Percentiles rank a stretch among this genome's conserved stretches.
phyloP scores from a whole-genome alignment of 331 rosid species.

The Pyracantha coccinea region DNA sequence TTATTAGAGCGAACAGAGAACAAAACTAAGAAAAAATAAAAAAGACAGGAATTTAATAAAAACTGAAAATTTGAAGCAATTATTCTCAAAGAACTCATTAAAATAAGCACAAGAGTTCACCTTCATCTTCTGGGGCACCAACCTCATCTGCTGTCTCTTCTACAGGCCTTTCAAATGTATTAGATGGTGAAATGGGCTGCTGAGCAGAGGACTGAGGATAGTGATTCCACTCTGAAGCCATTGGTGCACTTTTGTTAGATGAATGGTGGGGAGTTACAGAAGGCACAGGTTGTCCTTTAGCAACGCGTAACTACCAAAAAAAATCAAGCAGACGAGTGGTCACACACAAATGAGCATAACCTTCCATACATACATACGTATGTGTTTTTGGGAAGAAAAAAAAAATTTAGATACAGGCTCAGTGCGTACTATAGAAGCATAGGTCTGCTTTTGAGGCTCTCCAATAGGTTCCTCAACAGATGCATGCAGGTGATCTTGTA shows the following conservation, averaged over 20 bases:
- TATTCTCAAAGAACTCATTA: background rate
- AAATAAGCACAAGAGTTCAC: slow-evolving; percentile 29
- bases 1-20: background rate
- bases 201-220: slow-evolving; percentile 39
- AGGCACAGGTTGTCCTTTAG: slow-evolving; percentile 60
- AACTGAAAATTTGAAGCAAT: background rate
- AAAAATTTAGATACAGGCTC: background rate
- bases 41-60: too few species aligned
- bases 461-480: slow-evolving; percentile 73
- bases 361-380: background rate
- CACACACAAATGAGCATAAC: background rate
- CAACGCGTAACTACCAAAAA: slow-evolving; percentile 67
- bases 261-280: slow-evolving; percentile 47
- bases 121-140: slow-evolving; percentile 59
- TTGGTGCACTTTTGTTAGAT: slow-evolving; percentile 38
- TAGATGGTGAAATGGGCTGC: slow-evolving; percentile 32
- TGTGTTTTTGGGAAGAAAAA: background rate
- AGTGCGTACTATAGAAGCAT: slow-evolving; percentile 83
- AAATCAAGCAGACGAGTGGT: slow-evolving; percentile 20
- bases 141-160: slow-evolving; percentile 53
- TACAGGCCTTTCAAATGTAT: slow-evolving; percentile 45
- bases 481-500: slow-evolving; percentile 48
- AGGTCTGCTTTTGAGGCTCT: slow-evolving; percentile 92
- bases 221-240: slow-evolving; percentile 58
- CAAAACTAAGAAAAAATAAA: background rate